Conservation (phyloP, 306 rosid species). For the Mimosa bimucronata region DNA sequence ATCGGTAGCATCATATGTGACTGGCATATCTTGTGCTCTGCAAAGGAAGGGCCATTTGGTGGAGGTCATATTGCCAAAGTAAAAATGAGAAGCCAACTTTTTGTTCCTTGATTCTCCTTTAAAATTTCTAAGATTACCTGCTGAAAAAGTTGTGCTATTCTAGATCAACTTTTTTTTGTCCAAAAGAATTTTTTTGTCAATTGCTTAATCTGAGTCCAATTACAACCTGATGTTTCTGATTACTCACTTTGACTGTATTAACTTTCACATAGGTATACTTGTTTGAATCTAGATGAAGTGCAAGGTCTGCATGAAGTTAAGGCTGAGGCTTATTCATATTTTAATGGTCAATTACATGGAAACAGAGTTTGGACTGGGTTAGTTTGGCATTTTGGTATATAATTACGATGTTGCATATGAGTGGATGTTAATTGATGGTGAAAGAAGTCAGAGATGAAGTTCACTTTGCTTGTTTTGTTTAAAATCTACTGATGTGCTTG, state of each 20-base stretch:
- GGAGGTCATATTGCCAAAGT: conserved; percentile 95
- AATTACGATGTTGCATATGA: conserved; percentile 14
- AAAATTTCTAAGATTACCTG: conserved; percentile 18
- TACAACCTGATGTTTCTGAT: conserved; percentile 26
- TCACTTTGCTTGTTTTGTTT: conserved; percentile 23
- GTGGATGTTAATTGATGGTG: neutral
- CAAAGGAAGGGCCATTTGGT: conserved; percentile 89
- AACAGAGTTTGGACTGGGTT: too few species aligned
- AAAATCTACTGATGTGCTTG: conserved; percentile 39
- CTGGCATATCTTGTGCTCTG: conserved; percentile 81
- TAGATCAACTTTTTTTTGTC: conserved; percentile 23
- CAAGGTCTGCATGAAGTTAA: too few species aligned
- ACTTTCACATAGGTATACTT: too few species aligned
- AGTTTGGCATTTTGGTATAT: conserved; percentile 39
- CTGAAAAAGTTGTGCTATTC: conserved; percentile 21
- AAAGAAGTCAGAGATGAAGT: conserved; percentile 30
- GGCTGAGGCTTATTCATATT: too few species aligned
- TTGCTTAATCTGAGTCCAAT: conserved; percentile 20
- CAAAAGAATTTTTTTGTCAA: neutral
- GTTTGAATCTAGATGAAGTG: too few species aligned
- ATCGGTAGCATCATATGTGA: conserved; percentile 80
- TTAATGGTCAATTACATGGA: too few species aligned
- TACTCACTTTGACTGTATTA: too few species aligned
- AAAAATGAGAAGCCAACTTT: conserved; percentile 39
- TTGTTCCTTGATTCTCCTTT: conserved; percentile 32